These are phyloP conservation scores for Diutina sp. DNA, from an alignment of 1,139 yeast genomes.

Conservation along the genomic window DNA sequence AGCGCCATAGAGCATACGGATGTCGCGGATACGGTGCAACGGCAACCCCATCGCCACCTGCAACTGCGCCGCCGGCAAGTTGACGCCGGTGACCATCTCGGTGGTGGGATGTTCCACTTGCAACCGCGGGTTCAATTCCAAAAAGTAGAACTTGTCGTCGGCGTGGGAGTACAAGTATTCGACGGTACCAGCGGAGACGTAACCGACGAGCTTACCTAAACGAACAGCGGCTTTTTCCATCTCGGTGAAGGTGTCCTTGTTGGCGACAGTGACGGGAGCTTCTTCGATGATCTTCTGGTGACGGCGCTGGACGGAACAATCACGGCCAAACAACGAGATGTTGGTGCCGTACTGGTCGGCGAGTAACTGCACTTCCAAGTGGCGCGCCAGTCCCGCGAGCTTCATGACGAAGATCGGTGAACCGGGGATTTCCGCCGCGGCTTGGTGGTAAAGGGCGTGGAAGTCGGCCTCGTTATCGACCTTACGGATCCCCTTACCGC, in stretches of 20 bases:
- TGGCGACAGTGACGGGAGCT: slow-evolving; percentile 56
- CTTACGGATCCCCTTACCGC: slow-evolving; percentile 96
- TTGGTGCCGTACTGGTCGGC: slow-evolving; percentile 96
- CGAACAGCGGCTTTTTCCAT: slow-evolving; percentile 98
- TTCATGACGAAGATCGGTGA: slow-evolving; percentile 93
- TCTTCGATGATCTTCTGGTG: slow-evolving; percentile 95
- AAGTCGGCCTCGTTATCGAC: slow-evolving; percentile 63
- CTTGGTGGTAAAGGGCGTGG: slow-evolving; percentile 17
- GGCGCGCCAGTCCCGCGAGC: slow-evolving; percentile 91
- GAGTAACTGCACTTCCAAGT: slow-evolving; percentile 84
- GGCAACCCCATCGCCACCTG: slow-evolving; percentile 99
- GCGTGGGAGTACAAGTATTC: slow-evolving; percentile 90
- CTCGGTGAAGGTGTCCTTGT: slow-evolving; percentile 60
- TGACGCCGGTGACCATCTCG: slow-evolving; percentile 98
- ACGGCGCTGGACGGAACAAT: slow-evolving; percentile 95
- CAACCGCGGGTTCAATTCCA: slow-evolving; percentile 93
- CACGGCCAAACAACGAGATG: slow-evolving; percentile 88
- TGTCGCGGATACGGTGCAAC: slow-evolving; percentile 86
- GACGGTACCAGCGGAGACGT: slow-evolving; percentile 91
- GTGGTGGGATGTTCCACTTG: slow-evolving; percentile 99
- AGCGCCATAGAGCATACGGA: slow-evolving; percentile 79
- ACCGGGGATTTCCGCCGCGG: slow-evolving; percentile 35
- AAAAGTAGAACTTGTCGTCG: slow-evolving; percentile 88
- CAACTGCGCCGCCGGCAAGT: slow-evolving; percentile 88
- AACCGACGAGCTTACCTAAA: slow-evolving; percentile 90